Evolutionary conservation across 768 basidiomycete species (phyloP).

Genomic region (Chalciporus piperatus): DNA sequence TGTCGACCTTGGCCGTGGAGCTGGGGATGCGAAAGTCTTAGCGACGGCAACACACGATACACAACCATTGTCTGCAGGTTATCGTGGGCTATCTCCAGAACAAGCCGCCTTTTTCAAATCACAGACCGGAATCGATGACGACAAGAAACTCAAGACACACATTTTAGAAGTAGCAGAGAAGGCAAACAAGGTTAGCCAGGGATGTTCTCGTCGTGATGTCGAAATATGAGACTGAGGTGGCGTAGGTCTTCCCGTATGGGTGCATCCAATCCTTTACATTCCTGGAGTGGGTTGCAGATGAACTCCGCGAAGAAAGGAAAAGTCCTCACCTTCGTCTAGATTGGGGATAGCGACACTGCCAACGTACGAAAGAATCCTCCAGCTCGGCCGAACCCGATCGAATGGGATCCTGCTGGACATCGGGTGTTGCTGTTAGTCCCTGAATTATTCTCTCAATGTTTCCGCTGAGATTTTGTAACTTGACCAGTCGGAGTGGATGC

Average conservation of each 20-base stretch:
- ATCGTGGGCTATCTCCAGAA: slow-evolving; percentile 10
- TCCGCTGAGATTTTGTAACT: neutral
- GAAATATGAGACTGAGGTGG: neutral
- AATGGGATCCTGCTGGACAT: slow-evolving; percentile 43
- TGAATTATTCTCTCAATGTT: neutral
- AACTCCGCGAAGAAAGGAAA: neutral
- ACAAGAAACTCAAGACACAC: slow-evolving; percentile 27
- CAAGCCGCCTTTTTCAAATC: slow-evolving; percentile 27
- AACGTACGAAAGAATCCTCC: slow-evolving; percentile 28
- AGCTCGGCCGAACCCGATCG: slow-evolving; percentile 35
- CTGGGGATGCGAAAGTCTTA: slow-evolving; percentile 10
- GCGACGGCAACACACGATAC: neutral
- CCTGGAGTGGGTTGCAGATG: slow-evolving; percentile 12
- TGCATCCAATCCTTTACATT: slow-evolving; percentile 29
- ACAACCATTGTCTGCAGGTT: neutral
- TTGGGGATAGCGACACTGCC: slow-evolving; percentile 10
- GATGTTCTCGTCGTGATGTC: neutral
- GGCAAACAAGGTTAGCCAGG: slow-evolving; percentile 27
- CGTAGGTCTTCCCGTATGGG: slow-evolving; percentile 26
- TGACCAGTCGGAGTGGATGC: slow-evolving; percentile 32
- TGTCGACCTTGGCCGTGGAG: neutral
- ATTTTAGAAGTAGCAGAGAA: slow-evolving; percentile 29
- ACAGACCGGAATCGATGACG: slow-evolving; percentile 28
- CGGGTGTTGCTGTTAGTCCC: slow-evolving; percentile 42
- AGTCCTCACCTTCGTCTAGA: slow-evolving; percentile 1